Conservation (phyloP, 352 stramenopile genomes). For the Globisporangium ultimum region DNA sequence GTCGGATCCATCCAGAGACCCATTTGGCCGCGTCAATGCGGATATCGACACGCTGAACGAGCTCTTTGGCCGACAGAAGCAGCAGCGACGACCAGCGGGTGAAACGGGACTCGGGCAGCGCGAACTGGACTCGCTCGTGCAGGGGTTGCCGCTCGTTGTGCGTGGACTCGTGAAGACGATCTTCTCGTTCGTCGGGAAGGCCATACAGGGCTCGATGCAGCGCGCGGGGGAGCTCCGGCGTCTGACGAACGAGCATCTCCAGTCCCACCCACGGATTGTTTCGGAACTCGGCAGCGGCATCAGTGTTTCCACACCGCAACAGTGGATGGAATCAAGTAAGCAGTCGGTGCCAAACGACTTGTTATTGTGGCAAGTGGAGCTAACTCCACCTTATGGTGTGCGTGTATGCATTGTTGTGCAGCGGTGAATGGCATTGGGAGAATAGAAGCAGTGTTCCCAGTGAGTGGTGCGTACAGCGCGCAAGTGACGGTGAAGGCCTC, state of each 20-base stretch:
- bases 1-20: conserved; percentile 23
- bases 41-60: conserved; percentile 47
- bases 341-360: background rate
- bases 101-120: conserved; percentile 13
- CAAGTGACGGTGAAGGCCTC: conserved; percentile 55
- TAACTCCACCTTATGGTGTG: background rate
- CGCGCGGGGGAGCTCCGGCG: conserved; percentile 52
- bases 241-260: conserved; percentile 49
- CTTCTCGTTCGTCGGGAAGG: conserved; percentile 57
- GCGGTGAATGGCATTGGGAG: conserved; percentile 62
- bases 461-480: conserved; percentile 35
- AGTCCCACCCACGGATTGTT: conserved; percentile 45
- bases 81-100: background rate
- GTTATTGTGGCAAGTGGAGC: background rate
- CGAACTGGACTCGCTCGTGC: conserved; percentile 51
- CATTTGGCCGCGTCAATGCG: conserved; percentile 40
- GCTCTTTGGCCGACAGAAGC: conserved; percentile 34
- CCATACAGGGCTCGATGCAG: conserved; percentile 65
- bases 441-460: conserved; percentile 63
- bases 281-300: conserved; percentile 45
- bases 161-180: conserved; percentile 59
- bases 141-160: conserved; percentile 59
- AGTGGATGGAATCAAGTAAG: conserved; percentile 78
- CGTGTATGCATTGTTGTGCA: conserved; percentile 17
- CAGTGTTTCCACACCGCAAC: conserved; percentile 47